These are phyloP conservation scores for Lactarius psammicola DNA, from an alignment of 768 basidiomycete genomes.

Conservation along the genomic window DNA sequence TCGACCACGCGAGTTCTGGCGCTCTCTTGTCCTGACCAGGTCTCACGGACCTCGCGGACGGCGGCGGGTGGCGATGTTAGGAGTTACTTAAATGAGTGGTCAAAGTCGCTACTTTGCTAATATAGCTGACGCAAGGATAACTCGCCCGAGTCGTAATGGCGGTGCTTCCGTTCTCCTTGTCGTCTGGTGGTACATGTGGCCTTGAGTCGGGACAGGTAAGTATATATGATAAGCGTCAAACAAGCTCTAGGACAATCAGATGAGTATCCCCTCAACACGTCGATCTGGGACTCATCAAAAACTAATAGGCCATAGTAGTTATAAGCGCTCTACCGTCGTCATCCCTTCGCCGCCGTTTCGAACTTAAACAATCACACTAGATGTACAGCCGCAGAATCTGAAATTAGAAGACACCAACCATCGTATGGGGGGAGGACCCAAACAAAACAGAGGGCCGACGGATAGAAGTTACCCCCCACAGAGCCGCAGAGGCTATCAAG, in stretches of 20 bases:
- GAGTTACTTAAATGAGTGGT: not conserved
- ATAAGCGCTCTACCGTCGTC: not conserved
- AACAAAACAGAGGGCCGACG: not conserved
- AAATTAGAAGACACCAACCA: not conserved
- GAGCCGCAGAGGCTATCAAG: not conserved
- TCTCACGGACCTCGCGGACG: constrained; percentile 1
- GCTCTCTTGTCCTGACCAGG: not conserved
- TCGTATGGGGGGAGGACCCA: not conserved
- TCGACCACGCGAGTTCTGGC: not conserved
- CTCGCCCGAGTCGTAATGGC: not conserved
- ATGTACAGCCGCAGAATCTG: not conserved
- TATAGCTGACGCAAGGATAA: not conserved
- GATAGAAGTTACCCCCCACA: not conserved
- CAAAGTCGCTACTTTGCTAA: not conserved
- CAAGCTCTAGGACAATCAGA: not conserved
- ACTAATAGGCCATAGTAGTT: not conserved
- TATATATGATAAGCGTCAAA: constrained; percentile 8
- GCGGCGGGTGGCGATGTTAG: not conserved
- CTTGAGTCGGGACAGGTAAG: not conserved
- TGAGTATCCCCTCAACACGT: not conserved
- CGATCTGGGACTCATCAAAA: not conserved
- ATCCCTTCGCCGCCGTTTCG: not conserved
- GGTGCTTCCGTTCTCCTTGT: not conserved
- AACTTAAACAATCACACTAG: not conserved
- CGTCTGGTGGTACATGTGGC: constrained; percentile 19